Base-by-base conservation (phyloP, 805 yeast genomes). In the Grigorovia yakushimaensis region DNA sequence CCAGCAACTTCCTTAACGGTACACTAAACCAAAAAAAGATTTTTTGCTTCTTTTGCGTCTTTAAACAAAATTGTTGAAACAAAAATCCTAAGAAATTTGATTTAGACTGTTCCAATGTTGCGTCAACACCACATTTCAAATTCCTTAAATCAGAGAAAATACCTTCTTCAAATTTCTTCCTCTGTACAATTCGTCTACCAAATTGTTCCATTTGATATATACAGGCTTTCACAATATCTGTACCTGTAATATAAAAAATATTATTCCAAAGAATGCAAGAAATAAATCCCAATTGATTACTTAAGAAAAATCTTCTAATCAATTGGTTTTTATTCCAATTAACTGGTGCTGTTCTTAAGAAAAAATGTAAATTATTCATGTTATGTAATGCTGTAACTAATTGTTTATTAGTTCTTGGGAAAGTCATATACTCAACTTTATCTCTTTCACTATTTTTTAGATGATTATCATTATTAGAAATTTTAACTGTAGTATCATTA, bases 21-120 rank as follows among this genome's bases (percentile, higher is more conserved):
- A 93, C 97, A 60, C 89, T 84, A 64, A 85, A 88, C 98, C 98
- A 93, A 65, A 84, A 88, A 62, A 91, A 91, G 40, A 91, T 97
- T 61, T 93, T 91, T 63, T 91, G 98, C 60, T 93, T 91, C 74
- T 91, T 91, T 59, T 91, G 97, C 0, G 98, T 91, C 56, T 96
- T 75, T 22, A 91, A 72, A 61, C 98, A 91, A 53, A 82, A 80
- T 62, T 91, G 86, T 59, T 82, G 84, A 67, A 84, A 88, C 23
- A 91, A 70, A 58, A 91, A 88, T 52, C 83, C 84, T 50, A 91
- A 71, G 61, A 91, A 88, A 35, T 80, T 81, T 0, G 95, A 86
- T 60, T 85, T 80, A 15, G 98, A 96, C 42, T 78, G 79, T 62
- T 91, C 98, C 49, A 91, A 70, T 4, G 87, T 76, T 13, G 98